Base-by-base conservation (phyloP, 768 basidiomycete species). In the Termitomyces sp. region DNA sequence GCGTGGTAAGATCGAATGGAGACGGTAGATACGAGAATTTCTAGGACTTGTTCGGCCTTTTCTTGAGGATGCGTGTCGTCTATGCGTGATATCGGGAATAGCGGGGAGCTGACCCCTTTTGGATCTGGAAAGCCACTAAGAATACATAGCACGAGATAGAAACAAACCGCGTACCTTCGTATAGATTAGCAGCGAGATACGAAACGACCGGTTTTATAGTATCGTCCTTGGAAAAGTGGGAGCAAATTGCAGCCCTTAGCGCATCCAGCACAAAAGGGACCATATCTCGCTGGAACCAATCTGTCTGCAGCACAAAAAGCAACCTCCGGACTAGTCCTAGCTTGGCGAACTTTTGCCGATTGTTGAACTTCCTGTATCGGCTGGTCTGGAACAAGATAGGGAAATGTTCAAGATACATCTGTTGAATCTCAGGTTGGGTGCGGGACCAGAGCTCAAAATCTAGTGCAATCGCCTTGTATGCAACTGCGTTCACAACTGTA, bases 371-470 rank as follows among this genome's bases (percentile, higher is more conserved):
- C 54, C 79, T 80, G 67, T 87, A 87, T 54, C 84, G 82, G 61
- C 91, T 94, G 1, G 80, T 77, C 51, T 81, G 73, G 15, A 96
- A 68, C 17, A 97, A 80, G 14, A 83, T 88, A 6, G 78, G 70
- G 66, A 96, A 94, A 66, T 96, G 94, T 48, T 89, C 86, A 0
- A 95, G 75, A 62, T 94, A 87, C 12, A 84, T 79, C 4, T 77
- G 78, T 63, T 92, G 90, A n/a, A 97, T 84, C 49, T 91, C 89
- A 17, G 74, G 66, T 3, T 77, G 76, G 0, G 89, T 84, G 33
- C 73, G 78, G 0, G 89, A 84, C 95, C 95, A 98, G 11, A 97
- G 82, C 51, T 92, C 87, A 60, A 98, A 91, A 63, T 96, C 93
- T 1, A 98, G 81, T 0, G 91, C 91, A 48, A 98, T 80, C 4